Conservation (phyloP, 2,329 filamentous ascomycete genomes). For the Neonectria ditissima region DNA sequence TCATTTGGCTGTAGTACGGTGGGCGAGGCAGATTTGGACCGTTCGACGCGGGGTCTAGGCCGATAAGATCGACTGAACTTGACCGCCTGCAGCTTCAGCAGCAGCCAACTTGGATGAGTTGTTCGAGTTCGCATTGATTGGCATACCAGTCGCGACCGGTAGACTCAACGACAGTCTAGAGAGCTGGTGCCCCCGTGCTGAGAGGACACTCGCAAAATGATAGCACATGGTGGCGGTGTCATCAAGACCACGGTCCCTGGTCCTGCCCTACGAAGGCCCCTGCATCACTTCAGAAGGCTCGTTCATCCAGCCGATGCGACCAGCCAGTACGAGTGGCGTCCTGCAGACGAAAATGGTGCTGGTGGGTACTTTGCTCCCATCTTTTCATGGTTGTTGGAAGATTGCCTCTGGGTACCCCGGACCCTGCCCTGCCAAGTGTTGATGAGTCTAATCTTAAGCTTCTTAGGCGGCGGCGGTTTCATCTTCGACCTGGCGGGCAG, state of each 20-base stretch:
- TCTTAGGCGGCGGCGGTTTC: constrained; percentile 35
- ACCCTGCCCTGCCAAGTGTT: constrained; percentile 34
- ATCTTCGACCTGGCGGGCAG: constrained; percentile 25
- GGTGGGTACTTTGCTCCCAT: constrained; percentile 13
- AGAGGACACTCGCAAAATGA: not conserved
- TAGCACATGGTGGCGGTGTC: not conserved
- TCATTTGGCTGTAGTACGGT: not conserved
- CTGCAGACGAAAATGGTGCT: constrained; percentile 25
- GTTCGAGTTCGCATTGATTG: not conserved
- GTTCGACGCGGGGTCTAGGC: not conserved
- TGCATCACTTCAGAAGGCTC: not conserved
- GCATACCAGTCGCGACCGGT: not conserved
- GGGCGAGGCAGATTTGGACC: constrained; percentile 25
- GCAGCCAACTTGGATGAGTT: not conserved
- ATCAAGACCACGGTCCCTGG: not conserved
- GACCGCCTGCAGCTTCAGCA: not conserved
- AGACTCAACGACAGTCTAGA: not conserved
- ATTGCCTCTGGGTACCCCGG: constrained; percentile 26
- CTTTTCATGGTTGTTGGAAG: constrained; percentile 24
- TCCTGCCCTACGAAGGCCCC: constrained; percentile 24
- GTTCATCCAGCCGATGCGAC: constrained; percentile 3
- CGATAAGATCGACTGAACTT: not conserved
- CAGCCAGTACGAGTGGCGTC: not conserved
- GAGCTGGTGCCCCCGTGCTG: not conserved
- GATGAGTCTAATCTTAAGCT: constrained; percentile 38